Evolutionary conservation across 2,329 filamentous ascomycete genomes (phyloP), one percentile per base, ranked within the genome.

Genomic region (Penicillium polonicum): DNA sequence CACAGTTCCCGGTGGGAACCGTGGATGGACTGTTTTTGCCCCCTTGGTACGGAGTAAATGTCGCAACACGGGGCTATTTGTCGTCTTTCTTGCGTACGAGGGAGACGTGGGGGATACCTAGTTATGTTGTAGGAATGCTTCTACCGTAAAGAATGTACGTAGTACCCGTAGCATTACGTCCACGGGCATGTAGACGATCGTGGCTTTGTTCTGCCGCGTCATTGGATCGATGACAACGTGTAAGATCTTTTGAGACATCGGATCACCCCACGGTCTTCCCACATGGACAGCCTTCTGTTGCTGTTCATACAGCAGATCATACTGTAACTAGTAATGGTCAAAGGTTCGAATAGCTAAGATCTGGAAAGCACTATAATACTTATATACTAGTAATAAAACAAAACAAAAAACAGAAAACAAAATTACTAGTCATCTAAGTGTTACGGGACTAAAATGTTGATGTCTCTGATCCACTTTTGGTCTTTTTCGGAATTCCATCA

Each of bases 351-450:
- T 8, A 15, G 23, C 41, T 43, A 4, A 17, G 3, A 43, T 10
- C 1, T 17, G 15, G 13, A 35, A 35, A 17, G 12, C 7, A 17
- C 13, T 31, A 29, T 15, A 15, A 15, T 33, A 33, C 10, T 33
- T 12, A 33, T 33, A 15, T 31, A 2, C 21, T 21, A 31, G 5
- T 33, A 31, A 31, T 12, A 4, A 31, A 31, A 31, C 29, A 33
- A 13, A 13, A 31, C 29, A 13, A 33, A 33, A 33, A 5, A 33
- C 25, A 33, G 6, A 7, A 60, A 58, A 55, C 39, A 46, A 45
- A 60, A 64, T 65, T 64, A 66, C 63, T 55, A 58, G 58, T 66
- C 64, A 65, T 66, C 58, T 60, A 66, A 52, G 58, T 66, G 65
- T 67, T 62, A 67, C 65, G 29, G 55, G 49, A 61, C 61, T 65